Evolutionary conservation across 2,329 filamentous ascomycete species (phyloP).

Genomic region (Hymenoscyphus fructigenus): DNA sequence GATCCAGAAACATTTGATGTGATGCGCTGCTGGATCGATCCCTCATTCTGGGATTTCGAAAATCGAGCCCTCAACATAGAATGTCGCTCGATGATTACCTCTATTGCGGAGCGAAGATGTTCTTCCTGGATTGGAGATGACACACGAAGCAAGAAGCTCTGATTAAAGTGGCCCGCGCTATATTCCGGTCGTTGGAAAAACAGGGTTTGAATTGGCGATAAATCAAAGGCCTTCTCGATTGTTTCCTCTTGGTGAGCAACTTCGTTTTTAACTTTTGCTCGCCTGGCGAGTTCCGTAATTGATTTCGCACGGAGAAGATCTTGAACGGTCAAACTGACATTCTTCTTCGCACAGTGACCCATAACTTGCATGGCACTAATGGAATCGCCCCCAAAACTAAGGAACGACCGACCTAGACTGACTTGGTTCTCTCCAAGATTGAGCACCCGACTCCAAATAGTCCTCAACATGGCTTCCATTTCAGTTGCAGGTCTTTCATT

Average conservation of each 20-base stretch:
- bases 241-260: constrained; percentile 11
- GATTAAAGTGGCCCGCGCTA: constrained; percentile 29
- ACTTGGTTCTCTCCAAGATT: constrained; percentile 18
- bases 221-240: constrained; percentile 15
- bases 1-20: constrained; percentile 26
- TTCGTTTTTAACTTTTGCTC: constrained; percentile 3
- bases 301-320: constrained; percentile 25
- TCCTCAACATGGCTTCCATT: constrained; percentile 13
- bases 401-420: constrained; percentile 18
- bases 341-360: constrained; percentile 13
- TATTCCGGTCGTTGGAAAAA: constrained; percentile 26
- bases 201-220: constrained; percentile 33
- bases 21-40: constrained; percentile 38
- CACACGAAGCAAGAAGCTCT: constrained; percentile 27
- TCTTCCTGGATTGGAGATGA: constrained; percentile 5
- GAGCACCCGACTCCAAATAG: constrained; percentile 20
- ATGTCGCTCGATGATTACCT: constrained; percentile 37
- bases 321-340: constrained; percentile 19
- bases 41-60: constrained; percentile 24
- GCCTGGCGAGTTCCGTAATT: constrained; percentile 17
- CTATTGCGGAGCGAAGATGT: constrained; percentile 28
- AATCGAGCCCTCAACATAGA: constrained; percentile 43
- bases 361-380: constrained; percentile 29
- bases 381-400: constrained; percentile 26
- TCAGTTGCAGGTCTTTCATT: constrained; percentile 8